Base-by-base conservation (phyloP, 495 filamentous ascomycete genomes). In the Lindgomyces ingoldianus region DNA sequence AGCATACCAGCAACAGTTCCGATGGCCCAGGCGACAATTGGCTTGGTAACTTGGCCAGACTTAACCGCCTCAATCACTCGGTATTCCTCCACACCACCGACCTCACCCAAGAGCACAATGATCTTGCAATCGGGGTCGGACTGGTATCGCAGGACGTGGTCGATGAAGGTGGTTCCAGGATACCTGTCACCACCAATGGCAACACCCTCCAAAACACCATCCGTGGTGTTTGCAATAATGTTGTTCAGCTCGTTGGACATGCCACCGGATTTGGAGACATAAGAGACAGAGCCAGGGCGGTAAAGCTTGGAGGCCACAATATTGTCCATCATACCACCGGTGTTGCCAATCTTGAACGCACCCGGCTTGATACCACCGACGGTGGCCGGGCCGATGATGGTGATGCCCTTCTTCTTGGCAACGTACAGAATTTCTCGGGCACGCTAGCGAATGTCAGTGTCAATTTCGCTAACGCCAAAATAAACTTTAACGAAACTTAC, bases 191-290 rank as follows among this genome's bases (percentile, higher is more conserved):
- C 94, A 81, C 94, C 94, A 79, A 98, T 98, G 69, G 94, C 94
- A 72, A 98, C 89, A 85, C 94, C 94, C 84, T 98, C 94, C 76
- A 95, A 94, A 42, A 98, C 95, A 84, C 94, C 94, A 75, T 98
- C 91, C 67, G 94, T 96, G 73, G 80, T 93, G 74, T 96, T 87
- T 57, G 92, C 85, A 73, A 98, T 88, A 79, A 98, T 98, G 86
- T 98, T 98, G 87, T 98, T 98, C 75, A 98, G 79, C 84, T 98
- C 94, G 84, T 98, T 98, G 74, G 93, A 97, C 94, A 98, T 98
- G 84, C 94, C 94, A 74, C 94, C 94, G 48, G 94, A 98, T 84
- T 98, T 98, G 83, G 95, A 98, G 77, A 98, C 94, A 77, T 98
- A 98, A 72, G 90, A 94, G 65, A 98, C 93, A 55, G 95, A 98